Evolutionary conservation across 306 rosid species (phyloP).

Genomic region (Morella rubra): DNA sequence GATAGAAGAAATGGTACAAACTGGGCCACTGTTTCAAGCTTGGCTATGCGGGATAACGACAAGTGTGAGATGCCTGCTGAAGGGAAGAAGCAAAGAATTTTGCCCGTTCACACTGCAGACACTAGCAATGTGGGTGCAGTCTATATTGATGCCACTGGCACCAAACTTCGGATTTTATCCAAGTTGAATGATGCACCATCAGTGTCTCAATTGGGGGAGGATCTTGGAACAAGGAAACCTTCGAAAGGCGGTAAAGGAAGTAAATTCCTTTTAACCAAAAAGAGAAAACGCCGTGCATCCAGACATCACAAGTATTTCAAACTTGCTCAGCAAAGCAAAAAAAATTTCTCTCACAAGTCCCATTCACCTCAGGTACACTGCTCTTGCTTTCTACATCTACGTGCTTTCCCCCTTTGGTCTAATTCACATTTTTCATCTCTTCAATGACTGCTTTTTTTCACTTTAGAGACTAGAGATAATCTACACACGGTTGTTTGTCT

Average conservation of each 20-base stretch:
- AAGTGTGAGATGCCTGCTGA: constrained; percentile 32
- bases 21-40: constrained; percentile 47
- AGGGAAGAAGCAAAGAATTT: constrained; percentile 35
- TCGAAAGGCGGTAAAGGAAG: constrained; percentile 36
- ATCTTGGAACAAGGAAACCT: constrained; percentile 41
- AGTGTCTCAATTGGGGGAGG: constrained; percentile 29
- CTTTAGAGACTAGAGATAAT: constrained; percentile 7
- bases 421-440: background rate
- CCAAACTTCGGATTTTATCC: constrained; percentile 54
- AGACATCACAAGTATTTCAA: constrained; percentile 40
- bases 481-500: background rate
- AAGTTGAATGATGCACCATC: constrained; percentile 38
- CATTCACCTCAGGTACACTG: constrained; percentile 46
- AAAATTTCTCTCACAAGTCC: constrained; percentile 28
- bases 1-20: constrained; percentile 55
- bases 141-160: constrained; percentile 53
- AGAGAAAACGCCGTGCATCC: constrained; percentile 37
- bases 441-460: constrained; percentile 12
- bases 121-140: constrained; percentile 44
- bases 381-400: constrained; percentile 5
- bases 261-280: constrained; percentile 40
- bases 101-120: constrained; percentile 31
- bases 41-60: constrained; percentile 37
- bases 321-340: constrained; percentile 39
- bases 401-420: background rate